Evolutionary conservation across 345 rosid species (phyloP), one percentile per base, ranked within the genome.

Genomic region (Pistacia vera): DNA sequence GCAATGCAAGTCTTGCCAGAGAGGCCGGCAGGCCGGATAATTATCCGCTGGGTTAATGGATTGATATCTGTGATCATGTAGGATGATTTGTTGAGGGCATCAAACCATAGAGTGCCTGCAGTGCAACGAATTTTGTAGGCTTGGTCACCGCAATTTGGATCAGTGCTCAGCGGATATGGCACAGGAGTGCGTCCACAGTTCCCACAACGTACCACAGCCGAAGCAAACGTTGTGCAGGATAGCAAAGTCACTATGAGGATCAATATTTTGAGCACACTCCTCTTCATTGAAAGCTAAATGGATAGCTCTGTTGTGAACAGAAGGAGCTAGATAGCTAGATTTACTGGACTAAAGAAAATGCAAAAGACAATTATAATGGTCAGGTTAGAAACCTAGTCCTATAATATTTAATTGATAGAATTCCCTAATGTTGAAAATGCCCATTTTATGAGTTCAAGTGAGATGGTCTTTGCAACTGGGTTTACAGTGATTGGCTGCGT

Each of bases 141-240:
- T 36, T 77, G 89, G 67, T 87, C 88, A 55, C 92, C 89, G 69
- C 90, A 89, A 30, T 49, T 66, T 22, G 84, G 79, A 3, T 70
- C 63, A 0, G 88, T 88, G 63, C 89, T 85, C 58, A 88, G 82
- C 5, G 91, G 91, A 74, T 85, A 87, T 0, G 90, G 90, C 57
- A 87, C 87, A 4, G 82, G 59, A 16, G 66, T 72, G 73, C 66
- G 74, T 52, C 91, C 89, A 38, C 88, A 85, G 69, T 81, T 80
- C 0, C 78, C 71, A 57, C 88, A 85, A 11, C 78, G 83, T 44
- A 59, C 86, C 84, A 71, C 83, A 81, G 83, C 71, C 33, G 0
- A 83, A 81, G 70, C 82, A 75, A 18, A 75, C 36, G 74, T 54
- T 35, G 73, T 56, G 49, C 70, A 60, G 9, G 70, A 30, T 8